Base-by-base conservation (phyloP, 345 rosid genomes). In the Lepidium sativum region DNA sequence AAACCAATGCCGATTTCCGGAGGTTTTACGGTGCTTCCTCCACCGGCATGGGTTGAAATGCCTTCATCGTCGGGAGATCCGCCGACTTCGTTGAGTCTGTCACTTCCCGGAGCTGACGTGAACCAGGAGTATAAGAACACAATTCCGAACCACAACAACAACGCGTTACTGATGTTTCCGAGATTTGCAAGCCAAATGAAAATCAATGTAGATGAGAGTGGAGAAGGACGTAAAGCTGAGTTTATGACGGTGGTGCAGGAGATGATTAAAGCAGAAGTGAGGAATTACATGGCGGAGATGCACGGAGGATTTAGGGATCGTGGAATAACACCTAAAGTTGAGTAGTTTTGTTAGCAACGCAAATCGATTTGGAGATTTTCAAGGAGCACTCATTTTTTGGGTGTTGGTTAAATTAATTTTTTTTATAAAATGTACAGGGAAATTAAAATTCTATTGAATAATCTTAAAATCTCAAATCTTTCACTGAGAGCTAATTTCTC, bases 201-300 rank as follows among this genome's bases (percentile, higher is more conserved):
- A 52, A 17, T 39, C 13, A 54, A 55, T 56, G 72, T 54, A 13
- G 61, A 70, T 11, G 70, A 55, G 25, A 63, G 64, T 18, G 65
- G 59, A 14, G 77, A 63, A n/a, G 21, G 89, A 53, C 76, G 86
- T 17, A 80, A 76, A 32, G 66, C 73, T 21, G 96, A 92, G 74
- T 83, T 92, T 16, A 81, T 84, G 83, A 77, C 67, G 57, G 88
- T 87, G 80, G 77, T 92, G 84, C 92, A 87, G 33, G 96, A 92
- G 68, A 92, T 92, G 89, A 79, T 92, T 33, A 89, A 71, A 75
- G 77, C 44, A 27, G 98, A 92, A 69, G 96, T 92, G 68, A 82
- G 83, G 77, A 84, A 66, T 51, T 92, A 85, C 63, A 85, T 92
- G 96, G 75, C 71, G 59, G 81, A 74, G 62, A 65, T 79, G 71